Evolutionary conservation across 768 basidiomycete species (phyloP).

Genomic region (Xerocomellus intermedius): DNA sequence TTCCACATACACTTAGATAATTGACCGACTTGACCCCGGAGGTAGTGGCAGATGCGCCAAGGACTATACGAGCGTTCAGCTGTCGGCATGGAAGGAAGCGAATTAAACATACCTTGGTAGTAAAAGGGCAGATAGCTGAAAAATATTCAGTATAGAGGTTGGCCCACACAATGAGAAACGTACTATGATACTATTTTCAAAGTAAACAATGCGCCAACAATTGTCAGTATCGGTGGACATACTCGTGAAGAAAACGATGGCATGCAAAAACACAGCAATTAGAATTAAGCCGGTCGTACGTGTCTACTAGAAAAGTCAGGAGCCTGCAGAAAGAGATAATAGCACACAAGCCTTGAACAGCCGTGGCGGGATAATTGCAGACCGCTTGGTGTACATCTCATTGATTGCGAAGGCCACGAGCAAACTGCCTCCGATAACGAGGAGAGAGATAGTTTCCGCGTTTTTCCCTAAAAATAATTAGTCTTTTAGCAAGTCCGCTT

Average conservation of each 20-base stretch:
- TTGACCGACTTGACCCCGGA: slow-evolving; percentile 31
- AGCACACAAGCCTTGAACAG: slow-evolving; percentile 32
- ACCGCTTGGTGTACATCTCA: slow-evolving; percentile 33
- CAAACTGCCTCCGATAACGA: slow-evolving; percentile 34
- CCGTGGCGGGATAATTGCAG: slow-evolving; percentile 41
- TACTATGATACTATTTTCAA: slow-evolving; percentile 27
- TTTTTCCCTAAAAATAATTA: slow-evolving; percentile 25
- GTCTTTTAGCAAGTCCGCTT: background rate
- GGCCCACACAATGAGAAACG: background rate
- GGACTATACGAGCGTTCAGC: slow-evolving; percentile 18
- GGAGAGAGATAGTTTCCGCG: slow-evolving; percentile 35
- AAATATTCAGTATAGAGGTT: slow-evolving; percentile 3
- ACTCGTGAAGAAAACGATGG: slow-evolving; percentile 34
- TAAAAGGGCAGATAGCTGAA: slow-evolving; percentile 40
- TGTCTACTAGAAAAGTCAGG: slow-evolving; percentile 26
- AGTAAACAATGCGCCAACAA: background rate
- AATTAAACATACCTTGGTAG: slow-evolving; percentile 31
- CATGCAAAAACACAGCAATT: slow-evolving; percentile 35
- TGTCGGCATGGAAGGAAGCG: background rate
- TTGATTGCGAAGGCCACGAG: slow-evolving; percentile 33
- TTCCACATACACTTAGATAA: no score
- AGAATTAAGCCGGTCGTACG: slow-evolving; percentile 37
- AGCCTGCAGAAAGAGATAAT: background rate
- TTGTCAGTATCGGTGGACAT: background rate
- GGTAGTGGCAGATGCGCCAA: slow-evolving; percentile 37